Conservation (phyloP, 305 asterid species). For the Fraxinus sp. region DNA sequence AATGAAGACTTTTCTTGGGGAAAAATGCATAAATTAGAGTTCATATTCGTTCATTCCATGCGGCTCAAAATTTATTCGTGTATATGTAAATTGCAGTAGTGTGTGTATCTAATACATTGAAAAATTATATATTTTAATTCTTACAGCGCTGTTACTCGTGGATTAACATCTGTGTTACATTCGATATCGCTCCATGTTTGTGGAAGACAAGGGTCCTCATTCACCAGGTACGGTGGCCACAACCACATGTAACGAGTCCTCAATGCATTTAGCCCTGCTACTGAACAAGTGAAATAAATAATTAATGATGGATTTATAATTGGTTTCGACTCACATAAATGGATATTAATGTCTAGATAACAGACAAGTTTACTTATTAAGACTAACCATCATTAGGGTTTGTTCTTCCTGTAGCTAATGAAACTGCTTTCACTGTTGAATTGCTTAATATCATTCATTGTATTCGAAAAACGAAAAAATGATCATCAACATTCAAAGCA, state of each 20-base stretch:
- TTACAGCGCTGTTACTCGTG: constrained; percentile 40
- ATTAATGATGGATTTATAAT: neutral
- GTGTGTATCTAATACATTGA: neutral
- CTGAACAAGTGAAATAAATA: constrained; percentile 17
- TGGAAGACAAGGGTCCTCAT: constrained; percentile 35
- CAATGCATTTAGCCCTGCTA: constrained; percentile 20
- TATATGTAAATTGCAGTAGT: too few species aligned
- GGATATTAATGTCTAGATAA: neutral
- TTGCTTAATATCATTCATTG: neutral
- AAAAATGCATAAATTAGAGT: too few species aligned
- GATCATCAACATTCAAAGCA: neutral
- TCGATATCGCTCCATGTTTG: constrained; percentile 36
- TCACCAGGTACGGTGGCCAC: neutral
- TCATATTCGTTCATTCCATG: too few species aligned
- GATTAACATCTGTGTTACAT: constrained; percentile 31
- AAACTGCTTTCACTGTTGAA: constrained; percentile 15
- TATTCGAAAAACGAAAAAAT: neutral
- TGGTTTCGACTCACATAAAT: neutral
- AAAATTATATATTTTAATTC: neutral
- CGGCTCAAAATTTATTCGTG: too few species aligned
- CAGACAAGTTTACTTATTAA: too few species aligned
- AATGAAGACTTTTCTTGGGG: too few species aligned
- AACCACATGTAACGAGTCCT: neutral
- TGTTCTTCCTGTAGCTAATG: constrained; percentile 25
- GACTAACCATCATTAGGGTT: constrained; percentile 29